phyloP scores from a whole-genome alignment of 192 early-diverging fungal genomes.

The Backusella australiensis region DNA sequence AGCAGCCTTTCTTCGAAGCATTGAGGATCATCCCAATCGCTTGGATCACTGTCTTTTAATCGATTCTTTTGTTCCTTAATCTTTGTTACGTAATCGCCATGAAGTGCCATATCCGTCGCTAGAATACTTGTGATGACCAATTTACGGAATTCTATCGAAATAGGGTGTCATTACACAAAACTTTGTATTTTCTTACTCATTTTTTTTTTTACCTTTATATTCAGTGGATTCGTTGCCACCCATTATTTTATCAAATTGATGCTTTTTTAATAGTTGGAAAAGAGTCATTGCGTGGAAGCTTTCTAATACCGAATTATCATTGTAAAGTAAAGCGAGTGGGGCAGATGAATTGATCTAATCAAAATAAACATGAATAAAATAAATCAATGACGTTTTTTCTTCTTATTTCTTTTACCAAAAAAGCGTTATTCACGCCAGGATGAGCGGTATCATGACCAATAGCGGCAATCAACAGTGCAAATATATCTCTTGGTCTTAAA shows the following conservation, averaged over 20 bases:
- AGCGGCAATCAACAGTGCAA: slow-evolving; percentile 73
- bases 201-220: slow-evolving; percentile 30
- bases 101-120: slow-evolving; percentile 81
- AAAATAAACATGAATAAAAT: background rate
- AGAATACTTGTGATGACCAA: slow-evolving; percentile 72
- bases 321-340: slow-evolving; percentile 87
- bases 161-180: background rate
- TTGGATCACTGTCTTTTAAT: slow-evolving; percentile 32
- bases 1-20: slow-evolving; percentile 58
- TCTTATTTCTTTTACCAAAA: slow-evolving; percentile 56
- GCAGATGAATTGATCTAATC: slow-evolving; percentile 64
- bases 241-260: slow-evolving; percentile 45
- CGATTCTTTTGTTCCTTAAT: slow-evolving; percentile 64
- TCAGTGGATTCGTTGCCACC: slow-evolving; percentile 11
- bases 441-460: slow-evolving; percentile 86
- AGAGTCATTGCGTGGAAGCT: slow-evolving; percentile 87
- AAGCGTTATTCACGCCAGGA: slow-evolving; percentile 94
- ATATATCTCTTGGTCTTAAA: slow-evolving; percentile 55
- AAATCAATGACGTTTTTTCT: background rate
- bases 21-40: slow-evolving; percentile 33
- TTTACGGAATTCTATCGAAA: slow-evolving; percentile 63
- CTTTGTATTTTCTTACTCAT: background rate
- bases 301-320: slow-evolving; percentile 93
- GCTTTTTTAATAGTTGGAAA: slow-evolving; percentile 63
- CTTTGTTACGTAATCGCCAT: slow-evolving; percentile 76